These are phyloP conservation scores for Aspergillus uvarum DNA, from an alignment of 2,329 filamentous ascomycete genomes.

Conservation along the genomic window DNA sequence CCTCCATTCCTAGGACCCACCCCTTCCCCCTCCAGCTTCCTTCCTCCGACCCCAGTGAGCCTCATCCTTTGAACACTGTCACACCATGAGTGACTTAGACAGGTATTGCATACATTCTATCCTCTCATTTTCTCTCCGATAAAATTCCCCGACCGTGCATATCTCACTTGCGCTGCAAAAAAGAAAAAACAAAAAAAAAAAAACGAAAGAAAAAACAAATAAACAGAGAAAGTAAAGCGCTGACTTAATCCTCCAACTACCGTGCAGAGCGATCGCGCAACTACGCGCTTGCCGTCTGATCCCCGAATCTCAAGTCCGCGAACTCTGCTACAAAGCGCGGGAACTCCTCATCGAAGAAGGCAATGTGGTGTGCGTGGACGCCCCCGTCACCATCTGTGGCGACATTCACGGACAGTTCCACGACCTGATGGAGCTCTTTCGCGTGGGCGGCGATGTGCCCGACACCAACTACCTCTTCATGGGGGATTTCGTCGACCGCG, in stretches of 20 bases:
- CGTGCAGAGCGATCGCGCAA: constrained; percentile 81
- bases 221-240: background rate
- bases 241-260: constrained; percentile 11
- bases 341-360: constrained; percentile 96
- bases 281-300: constrained; percentile 94
- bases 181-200: background rate
- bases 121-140: too few species aligned
- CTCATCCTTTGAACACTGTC: constrained; percentile 12
- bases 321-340: constrained; percentile 94
- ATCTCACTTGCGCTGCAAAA: background rate
- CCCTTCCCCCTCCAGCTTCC: constrained; percentile 9
- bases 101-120: constrained; percentile 55
- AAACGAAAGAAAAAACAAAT: background rate
- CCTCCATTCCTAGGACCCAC: constrained; percentile 20
- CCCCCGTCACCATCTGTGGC: constrained; percentile 94
- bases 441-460: constrained; percentile 87
- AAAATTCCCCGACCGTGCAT: background rate
- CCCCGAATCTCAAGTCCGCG: constrained; percentile 89
- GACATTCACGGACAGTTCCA: constrained; percentile 98
- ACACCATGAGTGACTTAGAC: constrained; percentile 87
- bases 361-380: constrained; percentile 92
- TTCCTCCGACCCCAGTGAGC: constrained; percentile 5
- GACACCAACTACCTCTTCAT: constrained; percentile 98
- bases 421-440: constrained; percentile 93
- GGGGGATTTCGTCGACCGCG: constrained; percentile 97